phyloP scores from a whole-genome alignment of 306 rosid species.

The Vigna nakashimae region DNA sequence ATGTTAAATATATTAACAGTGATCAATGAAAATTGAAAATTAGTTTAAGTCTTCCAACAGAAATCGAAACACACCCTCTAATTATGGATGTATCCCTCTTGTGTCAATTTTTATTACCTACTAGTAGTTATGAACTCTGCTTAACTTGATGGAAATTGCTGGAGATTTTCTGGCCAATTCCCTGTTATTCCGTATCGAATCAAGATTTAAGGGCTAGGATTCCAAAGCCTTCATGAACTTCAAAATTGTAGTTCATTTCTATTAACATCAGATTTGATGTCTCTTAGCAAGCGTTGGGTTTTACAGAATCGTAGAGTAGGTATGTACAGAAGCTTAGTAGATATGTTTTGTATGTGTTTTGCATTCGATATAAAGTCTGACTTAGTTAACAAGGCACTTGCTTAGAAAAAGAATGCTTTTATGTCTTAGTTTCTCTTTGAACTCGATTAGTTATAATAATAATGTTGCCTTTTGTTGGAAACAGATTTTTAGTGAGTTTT shows the following conservation, averaged over 20 bases:
- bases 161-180: background rate
- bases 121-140: constrained; percentile 7
- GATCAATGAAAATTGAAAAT: background rate
- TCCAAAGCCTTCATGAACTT: background rate
- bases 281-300: background rate
- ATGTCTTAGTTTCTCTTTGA: constrained; percentile 43
- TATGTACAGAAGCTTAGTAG: background rate
- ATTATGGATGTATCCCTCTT: background rate
- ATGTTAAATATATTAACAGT: too few relatives aligned
- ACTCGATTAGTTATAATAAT: constrained; percentile 32
- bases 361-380: background rate
- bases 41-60: background rate
- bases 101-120: background rate
- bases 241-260: background rate
- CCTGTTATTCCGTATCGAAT: background rate
- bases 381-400: background rate
- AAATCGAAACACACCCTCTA: too few relatives aligned
- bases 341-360: background rate
- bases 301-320: background rate
- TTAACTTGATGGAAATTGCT: background rate
- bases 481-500: constrained; percentile 68
- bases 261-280: background rate
- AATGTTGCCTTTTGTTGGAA: constrained; percentile 39
- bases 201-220: background rate
- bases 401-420: constrained; percentile 16